These are phyloP conservation scores for Poa pratensis DNA, from an alignment of 176 grass and related monocot genomes.

Conservation along the genomic window DNA sequence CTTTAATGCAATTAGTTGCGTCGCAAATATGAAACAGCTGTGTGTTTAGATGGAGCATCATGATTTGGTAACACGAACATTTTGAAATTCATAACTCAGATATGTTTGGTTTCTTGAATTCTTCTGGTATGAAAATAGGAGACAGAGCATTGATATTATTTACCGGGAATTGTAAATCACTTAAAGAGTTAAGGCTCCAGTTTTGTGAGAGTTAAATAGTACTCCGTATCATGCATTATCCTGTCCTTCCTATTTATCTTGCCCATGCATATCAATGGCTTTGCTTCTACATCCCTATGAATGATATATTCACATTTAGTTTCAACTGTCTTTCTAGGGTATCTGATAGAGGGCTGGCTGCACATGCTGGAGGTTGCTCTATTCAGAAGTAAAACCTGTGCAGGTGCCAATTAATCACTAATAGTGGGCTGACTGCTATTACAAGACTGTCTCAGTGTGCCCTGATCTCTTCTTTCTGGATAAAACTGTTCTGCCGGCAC, in stretches of 20 bases:
- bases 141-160: conserved; percentile 61
- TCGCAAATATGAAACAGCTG: background rate
- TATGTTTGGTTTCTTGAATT: conserved; percentile 19
- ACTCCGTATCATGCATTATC: background rate
- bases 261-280: background rate
- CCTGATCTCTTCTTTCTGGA: no score
- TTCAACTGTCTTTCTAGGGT: conserved; percentile 46
- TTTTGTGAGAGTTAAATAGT: conserved; percentile 74
- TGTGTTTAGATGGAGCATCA: background rate
- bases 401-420: conserved; percentile 62
- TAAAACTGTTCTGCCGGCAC: no score
- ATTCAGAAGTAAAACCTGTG: conserved; percentile 60
- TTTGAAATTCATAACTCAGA: background rate
- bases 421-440: conserved; percentile 64
- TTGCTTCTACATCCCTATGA: background rate
- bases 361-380: conserved; percentile 63
- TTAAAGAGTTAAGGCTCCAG: conserved; percentile 61
- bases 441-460: background rate
- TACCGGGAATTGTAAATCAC: conserved; percentile 62
- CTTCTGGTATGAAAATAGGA: conserved; percentile 56
- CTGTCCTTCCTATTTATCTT: background rate
- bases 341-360: conserved; percentile 59
- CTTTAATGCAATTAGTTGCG: background rate
- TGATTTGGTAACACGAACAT: background rate
- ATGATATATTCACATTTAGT: background rate